phyloP scores from a whole-genome alignment of 1,284 basidiomycete genomes.

The Fomes fomentarius region DNA sequence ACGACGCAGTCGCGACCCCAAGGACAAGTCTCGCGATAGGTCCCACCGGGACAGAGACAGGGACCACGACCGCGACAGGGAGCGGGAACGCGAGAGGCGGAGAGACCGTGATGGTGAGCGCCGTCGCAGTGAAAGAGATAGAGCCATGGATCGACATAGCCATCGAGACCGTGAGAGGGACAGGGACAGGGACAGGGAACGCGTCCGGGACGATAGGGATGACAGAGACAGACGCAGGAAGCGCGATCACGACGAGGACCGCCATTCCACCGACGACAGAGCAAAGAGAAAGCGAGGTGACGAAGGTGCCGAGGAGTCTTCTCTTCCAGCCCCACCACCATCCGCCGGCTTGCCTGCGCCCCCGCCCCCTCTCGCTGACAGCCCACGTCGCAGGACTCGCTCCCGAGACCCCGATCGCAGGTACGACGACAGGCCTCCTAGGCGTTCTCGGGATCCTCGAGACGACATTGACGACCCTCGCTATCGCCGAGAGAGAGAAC shows the following conservation, averaged over 20 bases:
- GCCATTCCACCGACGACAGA: constrained; percentile 50
- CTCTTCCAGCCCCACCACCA: constrained; percentile 41
- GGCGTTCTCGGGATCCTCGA: constrained; percentile 50
- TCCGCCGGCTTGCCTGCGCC: constrained; percentile 42
- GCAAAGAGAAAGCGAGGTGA: constrained; percentile 63
- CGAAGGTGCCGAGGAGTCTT: constrained; percentile 41
- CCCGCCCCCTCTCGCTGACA: constrained; percentile 50
- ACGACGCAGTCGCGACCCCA: constrained; percentile 51
- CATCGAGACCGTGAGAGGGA: constrained; percentile 48
- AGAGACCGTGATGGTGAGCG: constrained; percentile 38
- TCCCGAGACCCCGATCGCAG: constrained; percentile 56
- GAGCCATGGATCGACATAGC: constrained; percentile 44
- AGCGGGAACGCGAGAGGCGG: constrained; percentile 44
- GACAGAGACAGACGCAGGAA: constrained; percentile 59
- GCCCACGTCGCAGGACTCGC: constrained; percentile 57
- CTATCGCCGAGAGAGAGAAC: constrained; percentile 39
- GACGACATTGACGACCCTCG: constrained; percentile 64
- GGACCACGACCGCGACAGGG: constrained; percentile 46
- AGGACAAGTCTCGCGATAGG: constrained; percentile 49
- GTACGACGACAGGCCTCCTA: constrained; percentile 48
- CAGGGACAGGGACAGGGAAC: constrained; percentile 42
- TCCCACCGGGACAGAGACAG: constrained; percentile 53
- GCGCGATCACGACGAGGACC: constrained; percentile 59
- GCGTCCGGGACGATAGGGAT: constrained; percentile 56
- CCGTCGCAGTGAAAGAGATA: constrained; percentile 41